These are phyloP conservation scores for Proliferodiscus dingleyae DNA, from an alignment of 2,329 filamentous ascomycete genomes.

Conservation along the genomic window DNA sequence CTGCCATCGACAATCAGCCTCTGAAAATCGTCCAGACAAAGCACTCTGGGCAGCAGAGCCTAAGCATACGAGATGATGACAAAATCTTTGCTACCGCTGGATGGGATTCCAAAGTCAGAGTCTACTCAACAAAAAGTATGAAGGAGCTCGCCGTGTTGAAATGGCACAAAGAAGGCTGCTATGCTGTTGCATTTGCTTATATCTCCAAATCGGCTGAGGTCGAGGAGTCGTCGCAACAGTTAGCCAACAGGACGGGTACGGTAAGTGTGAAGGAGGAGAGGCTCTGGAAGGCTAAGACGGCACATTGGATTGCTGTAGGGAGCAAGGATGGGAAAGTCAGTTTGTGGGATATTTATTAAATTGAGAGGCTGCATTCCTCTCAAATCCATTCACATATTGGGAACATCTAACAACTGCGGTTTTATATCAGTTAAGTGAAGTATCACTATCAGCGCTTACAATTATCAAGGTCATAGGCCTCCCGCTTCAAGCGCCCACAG, in stretches of 20 bases:
- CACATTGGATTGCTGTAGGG: conserved; percentile 86
- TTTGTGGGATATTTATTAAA: conserved; percentile 88
- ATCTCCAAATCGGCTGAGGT: conserved; percentile 24
- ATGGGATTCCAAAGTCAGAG: conserved; percentile 78
- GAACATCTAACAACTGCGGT: no score
- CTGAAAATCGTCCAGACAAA: conserved; percentile 68
- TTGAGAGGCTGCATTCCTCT: no score
- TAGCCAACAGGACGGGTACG: conserved; percentile 20
- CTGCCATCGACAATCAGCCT: conserved; percentile 31
- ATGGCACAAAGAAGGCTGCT: conserved; percentile 89
- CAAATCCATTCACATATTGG: no score
- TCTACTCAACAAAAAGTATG: conserved; percentile 77
- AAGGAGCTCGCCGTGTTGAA: conserved; percentile 87
- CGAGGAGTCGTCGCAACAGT: conserved; percentile 3
- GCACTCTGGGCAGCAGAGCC: conserved; percentile 83
- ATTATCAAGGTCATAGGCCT: no score
- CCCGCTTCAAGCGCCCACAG: no score
- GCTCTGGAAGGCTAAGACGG: conserved; percentile 57
- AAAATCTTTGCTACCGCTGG: conserved; percentile 85
- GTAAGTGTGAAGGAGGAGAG: conserved; percentile 60
- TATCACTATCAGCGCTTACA: no score
- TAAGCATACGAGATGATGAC: conserved; percentile 73
- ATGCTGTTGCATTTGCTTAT: conserved; percentile 68
- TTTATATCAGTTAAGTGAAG: no score
- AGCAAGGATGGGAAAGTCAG: conserved; percentile 95